These are phyloP conservation scores for Smallanthus sonchifolius DNA, from an alignment of 129 eudicot species.

Conservation along the genomic window DNA sequence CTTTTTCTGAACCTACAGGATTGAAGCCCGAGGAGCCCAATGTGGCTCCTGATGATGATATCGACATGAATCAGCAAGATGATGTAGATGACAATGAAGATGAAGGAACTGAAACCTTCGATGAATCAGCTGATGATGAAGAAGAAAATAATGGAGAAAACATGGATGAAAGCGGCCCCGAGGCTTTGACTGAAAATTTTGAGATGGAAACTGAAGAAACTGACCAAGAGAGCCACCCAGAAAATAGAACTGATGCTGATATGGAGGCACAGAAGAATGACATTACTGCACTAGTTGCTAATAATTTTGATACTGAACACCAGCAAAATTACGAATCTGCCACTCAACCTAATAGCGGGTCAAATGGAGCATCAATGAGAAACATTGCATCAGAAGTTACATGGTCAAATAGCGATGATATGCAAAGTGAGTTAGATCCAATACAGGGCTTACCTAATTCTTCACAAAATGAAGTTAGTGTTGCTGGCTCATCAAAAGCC, in stretches of 20 bases:
- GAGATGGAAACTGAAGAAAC: conserved; percentile 36
- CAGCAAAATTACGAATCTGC: conserved; percentile 40
- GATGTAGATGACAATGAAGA: conserved; percentile 56
- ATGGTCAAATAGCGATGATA: conserved; percentile 47
- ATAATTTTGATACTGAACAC: conserved; percentile 26
- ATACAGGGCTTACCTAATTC: conserved; percentile 53
- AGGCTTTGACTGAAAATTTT: conserved; percentile 27
- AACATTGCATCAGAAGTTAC: conserved; percentile 53
- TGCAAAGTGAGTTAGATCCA: conserved; percentile 57
- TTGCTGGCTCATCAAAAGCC: conserved; percentile 53
- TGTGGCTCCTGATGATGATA: conserved; percentile 45
- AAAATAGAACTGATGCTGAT: conserved; percentile 35
- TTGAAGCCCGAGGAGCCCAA: conserved; percentile 52
- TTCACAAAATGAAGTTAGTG: conserved; percentile 42
- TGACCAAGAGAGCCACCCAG: conserved; percentile 14
- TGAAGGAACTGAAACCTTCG: conserved; percentile 33
- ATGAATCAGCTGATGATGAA: conserved; percentile 40
- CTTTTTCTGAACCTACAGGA: conserved; percentile 57
- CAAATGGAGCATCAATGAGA: conserved; percentile 33
- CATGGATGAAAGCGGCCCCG: conserved; percentile 34
- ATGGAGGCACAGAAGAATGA: conserved; percentile 41
- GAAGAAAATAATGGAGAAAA: conserved; percentile 40
- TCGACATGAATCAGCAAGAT: conserved; percentile 50
- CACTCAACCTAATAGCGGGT: conserved; percentile 42
- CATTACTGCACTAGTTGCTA: conserved; percentile 10